Evolutionary conservation across 208 protist species (phyloP), one percentile per base, ranked within the genome.

Genomic region (Porcisia deanei): DNA sequence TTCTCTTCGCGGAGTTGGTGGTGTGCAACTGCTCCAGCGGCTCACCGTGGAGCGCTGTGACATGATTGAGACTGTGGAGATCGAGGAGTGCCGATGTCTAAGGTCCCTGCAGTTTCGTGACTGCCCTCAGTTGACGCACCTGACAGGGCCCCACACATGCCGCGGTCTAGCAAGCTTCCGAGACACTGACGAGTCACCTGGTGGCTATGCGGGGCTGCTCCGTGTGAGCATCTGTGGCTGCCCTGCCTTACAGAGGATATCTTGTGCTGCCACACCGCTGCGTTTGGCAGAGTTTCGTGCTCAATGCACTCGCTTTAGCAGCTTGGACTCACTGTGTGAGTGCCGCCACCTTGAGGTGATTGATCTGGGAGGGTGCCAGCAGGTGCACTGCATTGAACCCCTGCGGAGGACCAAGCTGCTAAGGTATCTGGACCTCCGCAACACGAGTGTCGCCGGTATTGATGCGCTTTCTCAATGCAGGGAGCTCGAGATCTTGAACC

Each of bases 381-480:
- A 60, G 57, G 57, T 37, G 57, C n/a, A n/a, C 57, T 60, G 57
- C 57, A 60, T 60, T 37, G 57, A 30, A 30, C n/a, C 57, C 57
- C 57, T 60, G 25, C 57, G 57, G 34, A 12, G 25, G 7, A 10
- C 57, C 2, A 60, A 60, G 25, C 2, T 25, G 22, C 57, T 37
- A 60, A 30, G 57, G 25, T 60, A 60, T 37, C 57, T 60, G 25
- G 57, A 60, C n/a, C 20, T 60, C 57, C 34, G n/a, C 25, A 60
- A 60, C 57, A 60, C 57, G 57, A 9, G 20, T 60, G 7, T 60
- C 57, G 18, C 57, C 57, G n/a, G 34, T 25, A 60, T 60, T 25
- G 57, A 9, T 37, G 57, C 57, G 57, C 25, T 60, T 9, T 60
- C 57, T 16, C 57, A 60, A 25, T 60, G 57, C 12, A 60, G n/a